These are phyloP conservation scores for Aspergillus sclerotiicarbonarius DNA, from an alignment of 495 filamentous ascomycete species.

Conservation along the genomic window DNA sequence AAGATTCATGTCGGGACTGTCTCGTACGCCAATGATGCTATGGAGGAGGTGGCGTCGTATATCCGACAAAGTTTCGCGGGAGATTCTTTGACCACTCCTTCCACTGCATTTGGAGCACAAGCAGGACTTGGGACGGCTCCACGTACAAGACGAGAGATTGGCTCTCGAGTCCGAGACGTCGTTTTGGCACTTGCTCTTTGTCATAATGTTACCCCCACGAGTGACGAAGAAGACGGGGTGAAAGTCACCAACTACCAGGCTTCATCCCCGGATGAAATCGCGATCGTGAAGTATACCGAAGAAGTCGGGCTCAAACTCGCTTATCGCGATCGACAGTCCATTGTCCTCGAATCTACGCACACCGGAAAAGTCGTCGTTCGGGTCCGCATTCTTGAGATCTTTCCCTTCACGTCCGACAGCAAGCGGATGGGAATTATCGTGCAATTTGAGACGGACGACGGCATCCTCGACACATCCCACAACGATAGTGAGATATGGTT, in stretches of 20 bases:
- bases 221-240: conserved; percentile 74
- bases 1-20: conserved; percentile 98
- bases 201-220: conserved; percentile 95
- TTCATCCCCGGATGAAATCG: conserved; percentile 96
- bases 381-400: conserved; percentile 89
- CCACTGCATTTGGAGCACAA: conserved; percentile 59
- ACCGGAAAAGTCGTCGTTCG: conserved; percentile 75
- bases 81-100: conserved; percentile 67
- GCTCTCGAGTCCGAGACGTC: conserved; percentile 85
- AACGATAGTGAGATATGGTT: conserved; percentile 85
- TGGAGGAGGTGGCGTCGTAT: conserved; percentile 92
- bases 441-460: conserved; percentile 62
- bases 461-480: conserved; percentile 30
- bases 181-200: conserved; percentile 89
- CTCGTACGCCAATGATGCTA: conserved; percentile 95
- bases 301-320: conserved; percentile 82
- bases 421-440: conserved; percentile 99
- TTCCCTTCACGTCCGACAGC: conserved; percentile 95
- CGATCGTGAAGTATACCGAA: conserved; percentile 95
- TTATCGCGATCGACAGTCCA: conserved; percentile 81
- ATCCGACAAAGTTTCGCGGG: conserved; percentile 75
- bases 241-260: conserved; percentile 89
- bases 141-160: conserved; percentile 86
- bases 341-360: conserved; percentile 76
- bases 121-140: conserved; percentile 61